Base-by-base conservation (phyloP, 2,329 filamentous ascomycete species). In the Hirsutella rhossiliensis region DNA sequence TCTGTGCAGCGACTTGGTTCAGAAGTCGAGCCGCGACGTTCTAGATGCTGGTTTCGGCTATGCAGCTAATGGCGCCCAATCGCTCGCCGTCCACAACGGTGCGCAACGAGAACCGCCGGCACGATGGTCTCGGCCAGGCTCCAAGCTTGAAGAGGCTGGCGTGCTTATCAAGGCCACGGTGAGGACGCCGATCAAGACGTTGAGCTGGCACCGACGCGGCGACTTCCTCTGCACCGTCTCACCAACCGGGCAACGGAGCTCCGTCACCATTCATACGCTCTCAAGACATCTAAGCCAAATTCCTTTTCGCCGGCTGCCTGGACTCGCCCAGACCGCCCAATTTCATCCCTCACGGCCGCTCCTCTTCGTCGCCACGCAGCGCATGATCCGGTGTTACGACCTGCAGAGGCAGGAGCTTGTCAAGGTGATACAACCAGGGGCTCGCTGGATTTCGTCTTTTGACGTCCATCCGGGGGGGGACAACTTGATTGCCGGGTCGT, bases 341-440 rank as follows among this genome's bases (percentile, higher is more conserved):
- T 98, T 98, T 75, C 94, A 98, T 63, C 92, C 92, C 2, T 86
- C 82, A 36, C 83, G 88, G 52, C 89, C 92, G 0, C 79, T 95
- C 41, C 89, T 98, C 68, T 97, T 97, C 59, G 87, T 98, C 44
- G 92, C 92, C 3, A 97, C 94, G 11, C 88, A 95, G 63, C 85
- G 90, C 54, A 84, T 84, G 46, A 89, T 98, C 57, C 84, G 92
- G 45, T 85, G 86, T 57, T 98, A 98, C 67, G 92, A 98, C 62
- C 75, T 98, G 39, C 84, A 90, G 51, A 82, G 82, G 55, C 88
- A 96, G 61, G 85, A 94, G 57, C 78, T 98, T 30, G 76, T 96
- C 63, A 95, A 95, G 69, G 87, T 92, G 46, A 71, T 98, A 46
- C 87, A 94, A 59, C 92, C 92, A 0, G 92, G 92, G 56, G 89